Evolutionary conservation across 177 flowering plant species (phyloP).

Genomic region (Vitis hybrid): DNA sequence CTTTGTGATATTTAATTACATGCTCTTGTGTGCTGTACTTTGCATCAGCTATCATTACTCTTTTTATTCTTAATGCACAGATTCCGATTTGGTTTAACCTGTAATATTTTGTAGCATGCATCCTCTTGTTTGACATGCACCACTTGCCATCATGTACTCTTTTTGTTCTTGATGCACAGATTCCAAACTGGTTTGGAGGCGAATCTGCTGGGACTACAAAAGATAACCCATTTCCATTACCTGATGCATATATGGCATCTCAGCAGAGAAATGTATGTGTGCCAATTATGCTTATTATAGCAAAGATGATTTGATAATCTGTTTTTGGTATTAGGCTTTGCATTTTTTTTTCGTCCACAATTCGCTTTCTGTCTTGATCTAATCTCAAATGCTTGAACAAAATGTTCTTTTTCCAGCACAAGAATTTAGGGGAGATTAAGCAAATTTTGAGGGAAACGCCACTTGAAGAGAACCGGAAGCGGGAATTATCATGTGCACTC

Average conservation of each 20-base stretch:
- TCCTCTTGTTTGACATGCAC: too few relatives aligned
- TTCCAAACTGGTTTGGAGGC: conserved; percentile 79
- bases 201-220: conserved; percentile 60
- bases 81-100: conserved; percentile 40
- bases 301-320: conserved; percentile 3
- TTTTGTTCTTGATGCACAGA: conserved; percentile 42
- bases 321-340: background rate
- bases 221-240: conserved; percentile 83
- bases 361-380: background rate
- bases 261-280: conserved; percentile 81
- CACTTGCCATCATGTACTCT: background rate
- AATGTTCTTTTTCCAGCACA: conserved; percentile 42
- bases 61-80: conserved; percentile 35
- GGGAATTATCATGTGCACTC: conserved; percentile 79
- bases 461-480: conserved; percentile 78
- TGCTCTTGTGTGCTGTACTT: too few relatives aligned
- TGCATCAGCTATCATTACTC: background rate
- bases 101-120: too few relatives aligned
- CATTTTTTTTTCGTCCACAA: background rate
- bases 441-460: conserved; percentile 72
- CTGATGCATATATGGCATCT: conserved; percentile 69
- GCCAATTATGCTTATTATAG: conserved; percentile 1
- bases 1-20: too few relatives aligned
- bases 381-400: background rate
- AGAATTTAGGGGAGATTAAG: conserved; percentile 68